phyloP scores from a whole-genome alignment of 164 flowering plant species.

The Magnolia sinica region DNA sequence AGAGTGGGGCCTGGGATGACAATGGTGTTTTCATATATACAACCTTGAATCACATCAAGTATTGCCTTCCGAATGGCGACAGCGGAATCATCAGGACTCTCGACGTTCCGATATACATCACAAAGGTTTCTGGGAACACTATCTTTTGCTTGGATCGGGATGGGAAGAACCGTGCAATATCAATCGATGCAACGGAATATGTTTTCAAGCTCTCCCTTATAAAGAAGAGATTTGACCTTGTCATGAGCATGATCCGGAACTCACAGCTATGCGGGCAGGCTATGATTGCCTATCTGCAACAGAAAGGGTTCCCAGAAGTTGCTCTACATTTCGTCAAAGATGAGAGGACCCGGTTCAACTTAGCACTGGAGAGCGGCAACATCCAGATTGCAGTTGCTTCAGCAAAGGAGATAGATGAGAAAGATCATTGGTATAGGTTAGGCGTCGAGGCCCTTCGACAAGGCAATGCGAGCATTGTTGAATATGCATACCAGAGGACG shows the following conservation, averaged over 20 bases:
- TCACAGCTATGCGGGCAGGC: conserved; percentile 94
- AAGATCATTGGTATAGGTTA: conserved; percentile 82
- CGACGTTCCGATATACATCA: conserved; percentile 63
- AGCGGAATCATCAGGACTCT: conserved; percentile 76
- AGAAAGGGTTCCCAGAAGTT: conserved; percentile 90
- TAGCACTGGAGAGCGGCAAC: conserved; percentile 90
- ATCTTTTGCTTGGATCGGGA: conserved; percentile 70
- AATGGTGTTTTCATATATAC: conserved; percentile 88
- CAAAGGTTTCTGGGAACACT: conserved; percentile 70
- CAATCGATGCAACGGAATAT: conserved; percentile 84
- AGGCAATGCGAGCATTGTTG: conserved; percentile 89
- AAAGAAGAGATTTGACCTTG: conserved; percentile 71
- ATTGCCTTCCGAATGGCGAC: conserved; percentile 89
- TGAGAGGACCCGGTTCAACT: conserved; percentile 74
- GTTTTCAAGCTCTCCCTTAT: conserved; percentile 57
- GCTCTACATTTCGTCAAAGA: conserved; percentile 91
- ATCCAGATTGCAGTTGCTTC: conserved; percentile 83
- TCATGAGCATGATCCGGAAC: conserved; percentile 71
- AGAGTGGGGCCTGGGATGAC: conserved; percentile 93
- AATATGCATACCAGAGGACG: conserved; percentile 89
- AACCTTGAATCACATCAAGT: conserved; percentile 79
- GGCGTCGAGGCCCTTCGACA: conserved; percentile 96
- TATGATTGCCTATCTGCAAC: conserved; percentile 90
- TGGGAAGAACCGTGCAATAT: conserved; percentile 58
- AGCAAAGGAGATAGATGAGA: conserved; percentile 81